These are phyloP conservation scores for Termitomyces sp. DNA, from an alignment of 1,284 basidiomycete genomes.

Conservation along the genomic window DNA sequence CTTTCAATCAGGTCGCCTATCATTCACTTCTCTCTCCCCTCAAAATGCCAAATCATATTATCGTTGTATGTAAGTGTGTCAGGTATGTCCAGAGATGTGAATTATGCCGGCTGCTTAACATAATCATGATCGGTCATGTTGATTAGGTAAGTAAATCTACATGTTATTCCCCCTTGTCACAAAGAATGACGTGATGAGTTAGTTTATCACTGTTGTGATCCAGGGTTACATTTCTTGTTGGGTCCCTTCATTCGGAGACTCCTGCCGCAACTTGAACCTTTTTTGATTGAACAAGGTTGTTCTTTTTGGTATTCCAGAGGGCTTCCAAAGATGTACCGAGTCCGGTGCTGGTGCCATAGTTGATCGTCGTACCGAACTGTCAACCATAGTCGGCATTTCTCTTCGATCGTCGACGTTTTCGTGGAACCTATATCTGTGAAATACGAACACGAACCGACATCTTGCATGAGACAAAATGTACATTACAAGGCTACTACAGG, in stretches of 20 bases:
- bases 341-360: background rate
- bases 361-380: conserved; percentile 7
- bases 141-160: conserved; percentile 5
- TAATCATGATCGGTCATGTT: conserved; percentile 14
- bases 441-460: conserved; percentile 6
- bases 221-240: conserved; percentile 12
- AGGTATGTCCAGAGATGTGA: conserved; percentile 12
- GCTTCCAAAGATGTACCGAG: background rate
- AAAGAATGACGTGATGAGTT: conserved; percentile 7
- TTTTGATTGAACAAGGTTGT: conserved; percentile 9
- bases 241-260: background rate
- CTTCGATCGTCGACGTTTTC: conserved; percentile 13
- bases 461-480: conserved; percentile 1
- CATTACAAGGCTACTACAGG: conserved; percentile 1
- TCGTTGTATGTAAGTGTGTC: conserved; percentile 2
- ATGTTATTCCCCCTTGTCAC: conserved; percentile 17
- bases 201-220: conserved; percentile 15
- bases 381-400: conserved; percentile 1
- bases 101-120: conserved; percentile 17
- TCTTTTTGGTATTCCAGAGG: conserved; percentile 11
- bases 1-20: conserved; percentile 25
- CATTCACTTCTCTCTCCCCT: conserved; percentile 18
- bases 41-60: conserved; percentile 17
- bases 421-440: conserved; percentile 14
- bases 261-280: background rate